Conservation (phyloP, 2,329 filamentous ascomycete species). For the Kalmusia sp. region DNA sequence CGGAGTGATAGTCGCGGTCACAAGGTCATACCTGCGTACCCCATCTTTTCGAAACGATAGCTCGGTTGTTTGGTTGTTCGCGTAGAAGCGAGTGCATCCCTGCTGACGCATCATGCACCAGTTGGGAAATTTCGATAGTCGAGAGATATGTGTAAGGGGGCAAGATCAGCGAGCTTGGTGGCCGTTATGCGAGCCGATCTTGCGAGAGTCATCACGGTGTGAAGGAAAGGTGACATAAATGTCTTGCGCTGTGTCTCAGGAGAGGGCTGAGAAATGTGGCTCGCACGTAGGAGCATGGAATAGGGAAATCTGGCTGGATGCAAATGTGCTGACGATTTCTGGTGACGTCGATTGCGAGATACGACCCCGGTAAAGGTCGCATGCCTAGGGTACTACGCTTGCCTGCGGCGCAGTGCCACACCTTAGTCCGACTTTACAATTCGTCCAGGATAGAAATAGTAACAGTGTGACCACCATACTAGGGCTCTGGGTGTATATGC, state of each 20-base stretch:
- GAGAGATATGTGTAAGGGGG: not conserved
- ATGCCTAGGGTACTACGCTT: not conserved
- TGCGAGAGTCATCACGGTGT: not conserved
- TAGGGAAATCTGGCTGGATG: not conserved
- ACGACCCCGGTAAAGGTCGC: not conserved
- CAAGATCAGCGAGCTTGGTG: not conserved
- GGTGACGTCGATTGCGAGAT: not conserved
- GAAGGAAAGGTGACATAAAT: not conserved
- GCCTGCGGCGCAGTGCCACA: not conserved
- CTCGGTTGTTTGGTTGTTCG: not conserved
- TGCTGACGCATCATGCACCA: not conserved
- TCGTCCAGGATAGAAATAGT: not conserved
- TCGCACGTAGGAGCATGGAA: too few species aligned
- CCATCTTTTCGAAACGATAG: constrained; percentile 8
- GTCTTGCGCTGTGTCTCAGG: not conserved
- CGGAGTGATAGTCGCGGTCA: not conserved
- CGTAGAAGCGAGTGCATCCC: not conserved
- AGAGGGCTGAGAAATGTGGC: not conserved
- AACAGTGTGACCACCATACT: not conserved
- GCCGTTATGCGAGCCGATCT: not conserved
- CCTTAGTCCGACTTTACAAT: not conserved
- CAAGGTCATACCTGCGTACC: not conserved
- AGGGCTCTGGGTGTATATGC: not conserved
- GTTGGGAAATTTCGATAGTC: constrained; percentile 9
- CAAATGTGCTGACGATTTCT: not conserved